phyloP scores from a whole-genome alignment of 164 flowering plant species.

The Protea cynaroides region DNA sequence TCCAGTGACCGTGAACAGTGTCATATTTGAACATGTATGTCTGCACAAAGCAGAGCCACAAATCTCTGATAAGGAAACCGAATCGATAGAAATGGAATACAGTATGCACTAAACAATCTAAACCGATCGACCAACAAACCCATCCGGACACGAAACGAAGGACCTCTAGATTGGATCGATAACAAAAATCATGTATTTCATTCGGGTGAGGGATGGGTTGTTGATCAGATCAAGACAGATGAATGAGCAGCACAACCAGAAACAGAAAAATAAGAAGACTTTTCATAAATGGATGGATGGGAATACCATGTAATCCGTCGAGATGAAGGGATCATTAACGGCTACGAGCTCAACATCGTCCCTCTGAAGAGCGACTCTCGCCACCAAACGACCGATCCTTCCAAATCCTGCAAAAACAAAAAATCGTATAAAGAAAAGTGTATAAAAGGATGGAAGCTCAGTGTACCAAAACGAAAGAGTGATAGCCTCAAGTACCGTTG shows the following conservation, averaged over 20 bases:
- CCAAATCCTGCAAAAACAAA: slow-evolving; percentile 55
- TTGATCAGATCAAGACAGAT: no score
- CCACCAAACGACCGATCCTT: slow-evolving; percentile 82
- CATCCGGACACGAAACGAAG: no score
- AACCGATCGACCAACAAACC: no score
- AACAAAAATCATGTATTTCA: no score
- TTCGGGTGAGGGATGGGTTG: no score
- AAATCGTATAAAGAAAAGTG: not conserved
- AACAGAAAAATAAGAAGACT: no score
- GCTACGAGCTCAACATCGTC: slow-evolving; percentile 86
- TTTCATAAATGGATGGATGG: not conserved
- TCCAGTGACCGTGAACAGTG: slow-evolving; percentile 79
- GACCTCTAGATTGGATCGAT: no score
- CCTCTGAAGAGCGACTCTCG: slow-evolving; percentile 67
- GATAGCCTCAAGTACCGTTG: slow-evolving; percentile 32
- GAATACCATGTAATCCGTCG: slow-evolving; percentile 76
- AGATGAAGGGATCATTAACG: slow-evolving; percentile 82
- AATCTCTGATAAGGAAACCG: no score
- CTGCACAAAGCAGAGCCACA: slow-evolving; percentile 22
- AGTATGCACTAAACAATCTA: no score
- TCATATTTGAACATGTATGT: slow-evolving; percentile 92
- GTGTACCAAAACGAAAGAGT: not conserved
- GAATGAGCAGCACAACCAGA: no score
- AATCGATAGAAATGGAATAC: no score
- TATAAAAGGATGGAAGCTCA: slow-evolving; percentile 7